These are phyloP conservation scores for Sabuloglossum arenarium DNA, from an alignment of 495 filamentous ascomycete genomes.

Conservation along the genomic window DNA sequence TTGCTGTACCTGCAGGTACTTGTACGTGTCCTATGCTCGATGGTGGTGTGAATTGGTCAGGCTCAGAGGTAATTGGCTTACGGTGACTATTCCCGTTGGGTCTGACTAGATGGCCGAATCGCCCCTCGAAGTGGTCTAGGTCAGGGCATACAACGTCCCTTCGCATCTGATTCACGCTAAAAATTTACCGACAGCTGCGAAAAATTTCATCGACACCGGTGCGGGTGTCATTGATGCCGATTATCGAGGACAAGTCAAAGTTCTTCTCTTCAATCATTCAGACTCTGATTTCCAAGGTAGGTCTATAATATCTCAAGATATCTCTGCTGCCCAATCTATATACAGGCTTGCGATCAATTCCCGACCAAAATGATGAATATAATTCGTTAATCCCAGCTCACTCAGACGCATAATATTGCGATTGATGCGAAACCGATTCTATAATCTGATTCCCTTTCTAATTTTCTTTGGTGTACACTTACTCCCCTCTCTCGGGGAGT, in stretches of 20 bases:
- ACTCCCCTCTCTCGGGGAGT: slow-evolving; percentile 3
- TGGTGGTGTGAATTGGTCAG: background rate
- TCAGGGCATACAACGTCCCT: background rate
- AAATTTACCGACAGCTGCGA: slow-evolving; percentile 30
- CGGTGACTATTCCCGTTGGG: background rate
- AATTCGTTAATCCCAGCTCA: slow-evolving; percentile 97
- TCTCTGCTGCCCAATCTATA: background rate
- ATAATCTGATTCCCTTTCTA: slow-evolving; percentile 13
- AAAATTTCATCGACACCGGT: slow-evolving; percentile 85
- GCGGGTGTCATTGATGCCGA: slow-evolving; percentile 96
- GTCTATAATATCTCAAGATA: background rate
- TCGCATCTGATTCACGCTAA: background rate
- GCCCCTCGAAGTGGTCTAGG: slow-evolving; percentile 73
- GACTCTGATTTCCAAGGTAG: slow-evolving; percentile 52
- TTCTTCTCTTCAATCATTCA: slow-evolving; percentile 80
- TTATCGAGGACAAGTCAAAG: slow-evolving; percentile 84
- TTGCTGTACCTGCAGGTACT: slow-evolving; percentile 71
- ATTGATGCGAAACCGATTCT: slow-evolving; percentile 79
- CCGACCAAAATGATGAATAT: slow-evolving; percentile 45
- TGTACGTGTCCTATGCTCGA: slow-evolving; percentile 32
- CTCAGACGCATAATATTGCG: slow-evolving; percentile 69
- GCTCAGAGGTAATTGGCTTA: no score
- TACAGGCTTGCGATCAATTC: background rate
- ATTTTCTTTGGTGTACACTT: slow-evolving; percentile 12
- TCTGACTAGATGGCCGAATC: slow-evolving; percentile 54